Base-by-base conservation (phyloP, 225 moss, liverwort and hornwort genomes). In the Physcomitrellopsis africana region DNA sequence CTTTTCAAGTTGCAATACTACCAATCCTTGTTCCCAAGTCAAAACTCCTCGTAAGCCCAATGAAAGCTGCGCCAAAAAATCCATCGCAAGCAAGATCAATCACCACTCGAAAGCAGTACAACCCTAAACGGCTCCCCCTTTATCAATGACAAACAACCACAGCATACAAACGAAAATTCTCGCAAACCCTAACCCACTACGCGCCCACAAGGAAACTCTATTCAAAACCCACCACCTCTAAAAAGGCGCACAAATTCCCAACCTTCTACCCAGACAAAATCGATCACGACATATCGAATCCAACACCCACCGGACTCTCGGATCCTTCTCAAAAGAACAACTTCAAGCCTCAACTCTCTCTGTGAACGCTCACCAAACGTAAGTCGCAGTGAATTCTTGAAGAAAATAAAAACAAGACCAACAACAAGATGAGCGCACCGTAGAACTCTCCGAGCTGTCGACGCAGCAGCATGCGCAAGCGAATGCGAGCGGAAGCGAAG, bases 51-150 rank as follows among this genome's bases (percentile, higher is more conserved):
- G 64, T 44, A 9, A 54, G 51, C 17, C 8, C 2, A 26, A 46
- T 18, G 19, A 60, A 51, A 80, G 20, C 77, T 73, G 79, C 79
- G 67, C 60, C 26, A 71, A 60, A 58, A n/a, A 45, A 37, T 16
- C 43, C 52, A 69, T 65, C 54, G 61, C 57, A 45, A 51, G 51
- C 7, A 74, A 45, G 23, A 81, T 78, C 67, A 78, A 74, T 54
- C 51, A 59, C 67, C 56, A 66, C 18, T 24, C 23, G 3, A 10
- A 51, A 43, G 32, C n/a, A 60, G 23, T 67, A 1, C 51, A 84
- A 74, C 81, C 81, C 84, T 75, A 78, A 78, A 47, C 18, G 60
- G 16, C 32, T 55, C 57, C 57, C 49, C 3, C 32, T 4, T 37
- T 37, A 5, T 37, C 32, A 62, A 65, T n/a, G 17, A 32, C 48